Evolutionary conservation across 2,329 filamentous ascomycete species (phyloP), one percentile per base, ranked within the genome.

Genomic region (Tolypocladium endophyticum): DNA sequence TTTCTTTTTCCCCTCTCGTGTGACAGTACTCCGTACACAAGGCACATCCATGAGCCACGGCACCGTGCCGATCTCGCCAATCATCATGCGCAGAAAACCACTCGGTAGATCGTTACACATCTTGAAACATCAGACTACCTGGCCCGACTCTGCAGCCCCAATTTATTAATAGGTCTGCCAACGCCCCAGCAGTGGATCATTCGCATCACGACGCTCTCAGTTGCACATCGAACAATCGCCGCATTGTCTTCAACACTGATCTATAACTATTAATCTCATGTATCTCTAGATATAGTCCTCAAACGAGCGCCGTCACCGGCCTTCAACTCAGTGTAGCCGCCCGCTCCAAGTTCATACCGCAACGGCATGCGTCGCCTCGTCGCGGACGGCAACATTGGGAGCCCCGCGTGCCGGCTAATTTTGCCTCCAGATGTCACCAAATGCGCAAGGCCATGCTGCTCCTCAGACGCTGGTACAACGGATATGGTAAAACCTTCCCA

Each of bases 401-500:
- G 20, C 55, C 33, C 53, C 23, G 28, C 35, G n/a, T 39, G 35
- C 11, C 54, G 35, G 35, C 35, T 35, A 33, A 8, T 5, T 25
- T 55, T 55, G 35, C 54, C 54, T 28, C 35, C 11, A 30, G n/a
- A 47, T 39, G 35, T 57, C 41, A 33, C 36, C 55, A n/a, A 30
- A 12, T 20, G 39, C 18, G 55, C 41, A 25, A 36, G 18, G 33
- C 33, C 20, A 35, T 43, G 36, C 33, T 57, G 25, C 41, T 56
- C 25, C 25, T 61, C 52, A 55, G 50, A 43, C 53, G 60, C 60
- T 56, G 56, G 59, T 45, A 58, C 56, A 57, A 55, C 30, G 41
- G 54, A 23, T 43, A 25, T 33, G 36, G 56, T 53, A 25, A 50
- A 52, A 59, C 30, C 20, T 56, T 55, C 57, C 59, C 38, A 55